phyloP scores from a whole-genome alignment of 2,329 filamentous ascomycete genomes.

The Fusarium neocosmosporiellum region DNA sequence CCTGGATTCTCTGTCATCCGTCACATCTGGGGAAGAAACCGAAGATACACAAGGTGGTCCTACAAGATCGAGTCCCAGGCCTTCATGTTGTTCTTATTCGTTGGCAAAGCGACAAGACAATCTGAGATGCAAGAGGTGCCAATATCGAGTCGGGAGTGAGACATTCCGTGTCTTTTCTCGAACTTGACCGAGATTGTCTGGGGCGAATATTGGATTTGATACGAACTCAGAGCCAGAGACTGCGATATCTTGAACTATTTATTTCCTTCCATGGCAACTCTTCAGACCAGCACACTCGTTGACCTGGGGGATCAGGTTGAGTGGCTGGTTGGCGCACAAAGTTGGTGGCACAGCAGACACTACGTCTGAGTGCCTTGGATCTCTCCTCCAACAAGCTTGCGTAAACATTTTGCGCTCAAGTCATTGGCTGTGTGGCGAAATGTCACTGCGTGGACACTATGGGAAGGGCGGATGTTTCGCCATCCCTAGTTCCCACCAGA shows the following conservation, averaged over 20 bases:
- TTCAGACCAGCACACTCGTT: neutral
- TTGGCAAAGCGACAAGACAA: constrained; percentile 14
- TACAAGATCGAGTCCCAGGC: constrained; percentile 16
- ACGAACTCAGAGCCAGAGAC: neutral
- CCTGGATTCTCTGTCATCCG: constrained; percentile 7
- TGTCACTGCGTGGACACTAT: constrained; percentile 1
- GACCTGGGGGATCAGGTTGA: neutral
- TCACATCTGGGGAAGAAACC: constrained; percentile 25
- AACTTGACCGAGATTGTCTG: neutral
- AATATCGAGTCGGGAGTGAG: neutral
- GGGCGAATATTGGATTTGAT: neutral
- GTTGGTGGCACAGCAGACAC: neutral
- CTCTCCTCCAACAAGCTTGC: neutral
- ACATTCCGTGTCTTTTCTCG: neutral
- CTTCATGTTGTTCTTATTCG: constrained; percentile 12
- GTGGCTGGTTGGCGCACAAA: neutral
- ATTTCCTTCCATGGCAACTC: neutral
- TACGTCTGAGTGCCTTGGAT: neutral
- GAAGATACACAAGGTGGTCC: constrained; percentile 18
- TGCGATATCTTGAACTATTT: neutral
- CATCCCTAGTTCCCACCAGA: neutral
- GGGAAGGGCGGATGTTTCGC: neutral
- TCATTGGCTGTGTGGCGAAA: neutral
- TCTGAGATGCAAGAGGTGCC: neutral
- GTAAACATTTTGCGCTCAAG: neutral